These are phyloP conservation scores for Saccharomycopsis amapae DNA, from an alignment of 805 yeast genomes.

Conservation along the genomic window DNA sequence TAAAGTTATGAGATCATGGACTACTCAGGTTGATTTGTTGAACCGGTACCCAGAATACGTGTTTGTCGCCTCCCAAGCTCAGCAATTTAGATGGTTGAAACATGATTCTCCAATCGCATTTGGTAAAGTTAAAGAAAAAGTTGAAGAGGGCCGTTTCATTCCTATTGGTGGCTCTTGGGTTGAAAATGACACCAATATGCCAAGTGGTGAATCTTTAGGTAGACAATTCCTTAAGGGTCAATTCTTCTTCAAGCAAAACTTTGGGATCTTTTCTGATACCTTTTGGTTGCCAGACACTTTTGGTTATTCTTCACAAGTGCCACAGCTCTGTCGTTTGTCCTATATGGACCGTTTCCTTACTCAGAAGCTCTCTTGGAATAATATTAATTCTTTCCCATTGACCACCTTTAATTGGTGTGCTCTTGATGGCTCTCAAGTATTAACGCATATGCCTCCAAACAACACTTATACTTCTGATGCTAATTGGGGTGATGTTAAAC, in stretches of 20 bases:
- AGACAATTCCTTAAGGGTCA: conserved; percentile 91
- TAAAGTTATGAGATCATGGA: conserved; percentile 91
- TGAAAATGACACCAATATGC: conserved; percentile 92
- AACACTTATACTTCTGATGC: conserved; percentile 93
- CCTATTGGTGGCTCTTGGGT: conserved; percentile 99
- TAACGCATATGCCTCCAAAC: conserved; percentile 97
- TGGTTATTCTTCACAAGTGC: conserved; percentile 93
- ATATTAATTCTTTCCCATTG: conserved; percentile 84
- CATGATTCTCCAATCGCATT: conserved; percentile 81
- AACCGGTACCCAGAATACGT: conserved; percentile 88
- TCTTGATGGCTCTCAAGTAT: conserved; percentile 84
- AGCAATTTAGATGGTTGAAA: conserved; percentile 88
- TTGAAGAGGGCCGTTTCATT: conserved; percentile 65
- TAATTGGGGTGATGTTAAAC: conserved; percentile 83
- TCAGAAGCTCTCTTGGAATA: conserved; percentile 94
- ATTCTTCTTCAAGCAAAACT: conserved; percentile 69
- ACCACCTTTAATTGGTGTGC: conserved; percentile 94
- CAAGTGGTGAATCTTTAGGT: conserved; percentile 85
- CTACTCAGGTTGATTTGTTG: conserved; percentile 78
- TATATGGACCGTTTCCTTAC: conserved; percentile 83
- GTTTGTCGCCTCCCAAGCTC: conserved; percentile 94
- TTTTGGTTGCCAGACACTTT: conserved; percentile 98
- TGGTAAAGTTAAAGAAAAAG: conserved; percentile 47
- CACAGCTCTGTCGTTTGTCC: conserved; percentile 84
- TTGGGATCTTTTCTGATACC: conserved; percentile 65